Evolutionary conservation across 2,329 filamentous ascomycete genomes (phyloP).

Genomic region (Fulvia fulva): DNA sequence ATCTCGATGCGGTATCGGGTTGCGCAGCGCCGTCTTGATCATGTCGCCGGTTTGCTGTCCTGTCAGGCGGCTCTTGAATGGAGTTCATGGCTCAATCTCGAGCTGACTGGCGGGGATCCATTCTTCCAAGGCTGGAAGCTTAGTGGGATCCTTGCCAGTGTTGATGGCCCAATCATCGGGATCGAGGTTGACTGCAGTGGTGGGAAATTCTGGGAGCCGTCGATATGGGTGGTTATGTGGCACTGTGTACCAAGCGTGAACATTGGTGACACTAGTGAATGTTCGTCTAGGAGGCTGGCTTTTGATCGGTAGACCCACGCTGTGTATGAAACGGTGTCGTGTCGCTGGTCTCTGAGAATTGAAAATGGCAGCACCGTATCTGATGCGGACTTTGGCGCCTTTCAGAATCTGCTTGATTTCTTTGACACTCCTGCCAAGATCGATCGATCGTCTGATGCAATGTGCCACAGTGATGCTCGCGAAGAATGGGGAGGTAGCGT

Average conservation of each 20-base stretch:
- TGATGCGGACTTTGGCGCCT: conserved; percentile 16
- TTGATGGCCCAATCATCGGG: neutral
- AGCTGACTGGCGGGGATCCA: neutral
- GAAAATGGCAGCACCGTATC: no score
- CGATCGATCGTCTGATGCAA: neutral
- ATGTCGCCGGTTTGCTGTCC: neutral
- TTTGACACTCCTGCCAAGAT: neutral
- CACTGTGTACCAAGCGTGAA: neutral
- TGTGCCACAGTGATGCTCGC: neutral
- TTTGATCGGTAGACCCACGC: neutral
- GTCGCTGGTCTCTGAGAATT: no score
- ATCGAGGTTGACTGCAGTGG: neutral
- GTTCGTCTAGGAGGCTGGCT: neutral
- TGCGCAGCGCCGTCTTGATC: neutral
- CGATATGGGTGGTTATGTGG: neutral
- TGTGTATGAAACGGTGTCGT: neutral
- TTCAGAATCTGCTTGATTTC: neutral
- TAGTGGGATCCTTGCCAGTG: neutral
- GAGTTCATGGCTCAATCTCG: neutral
- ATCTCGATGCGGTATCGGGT: neutral
- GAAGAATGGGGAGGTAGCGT: conserved; percentile 18
- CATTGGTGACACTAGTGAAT: neutral
- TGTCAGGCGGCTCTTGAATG: neutral
- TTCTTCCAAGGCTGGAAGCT: neutral
- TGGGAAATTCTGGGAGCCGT: neutral